Evolutionary conservation across 257 asterid genomes (phyloP).

Genomic region (Solanum chilense): DNA sequence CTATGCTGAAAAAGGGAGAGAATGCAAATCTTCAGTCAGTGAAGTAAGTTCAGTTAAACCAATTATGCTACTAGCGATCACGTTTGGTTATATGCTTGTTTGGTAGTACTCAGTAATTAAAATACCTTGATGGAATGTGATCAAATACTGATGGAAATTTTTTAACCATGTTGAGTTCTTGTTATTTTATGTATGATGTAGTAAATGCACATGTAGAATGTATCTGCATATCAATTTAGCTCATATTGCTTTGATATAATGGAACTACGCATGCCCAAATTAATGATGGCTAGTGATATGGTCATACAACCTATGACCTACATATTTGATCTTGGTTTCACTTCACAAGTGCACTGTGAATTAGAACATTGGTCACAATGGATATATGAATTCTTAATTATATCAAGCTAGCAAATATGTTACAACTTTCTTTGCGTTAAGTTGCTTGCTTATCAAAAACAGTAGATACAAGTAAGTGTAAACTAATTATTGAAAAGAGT

Average conservation of each 20-base stretch:
- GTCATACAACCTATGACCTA: not conserved
- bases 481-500: not conserved
- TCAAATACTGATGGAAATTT: not conserved
- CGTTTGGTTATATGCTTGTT: not conserved
- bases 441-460: not conserved
- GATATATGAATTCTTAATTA: not conserved
- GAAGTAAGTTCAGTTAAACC: constrained; percentile 16
- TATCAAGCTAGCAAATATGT: not conserved
- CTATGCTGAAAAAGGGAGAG: constrained; percentile 7
- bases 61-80: not conserved
- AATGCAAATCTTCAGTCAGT: constrained; percentile 6
- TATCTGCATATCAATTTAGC: not conserved
- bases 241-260: not conserved
- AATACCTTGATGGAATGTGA: not conserved
- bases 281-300: not conserved
- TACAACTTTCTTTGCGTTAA: not conserved
- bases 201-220: not conserved
- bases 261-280: not conserved
- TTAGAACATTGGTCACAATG: not conserved
- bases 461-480: not conserved
- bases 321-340: not conserved
- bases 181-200: not conserved
- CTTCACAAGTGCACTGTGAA: not conserved
- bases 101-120: not conserved
- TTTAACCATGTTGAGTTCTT: not conserved